Evolutionary conservation across 2,329 filamentous ascomycete species (phyloP).

Genomic region (Fusarium stilboides): DNA sequence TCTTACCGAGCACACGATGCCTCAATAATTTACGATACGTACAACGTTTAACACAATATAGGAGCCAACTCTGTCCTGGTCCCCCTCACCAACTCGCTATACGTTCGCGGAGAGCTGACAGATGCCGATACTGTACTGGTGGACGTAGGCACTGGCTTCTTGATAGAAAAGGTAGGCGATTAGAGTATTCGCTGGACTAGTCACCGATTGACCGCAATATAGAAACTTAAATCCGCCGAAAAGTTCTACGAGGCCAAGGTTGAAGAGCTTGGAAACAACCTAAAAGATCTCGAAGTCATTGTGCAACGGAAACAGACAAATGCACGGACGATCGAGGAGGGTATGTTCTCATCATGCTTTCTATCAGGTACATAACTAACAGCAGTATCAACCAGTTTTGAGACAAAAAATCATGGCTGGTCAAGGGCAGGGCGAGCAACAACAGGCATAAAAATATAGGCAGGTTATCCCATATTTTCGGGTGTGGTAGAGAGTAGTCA

Average conservation of each 20-base stretch:
- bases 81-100: constrained; percentile 94
- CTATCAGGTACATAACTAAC: constrained; percentile 50
- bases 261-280: constrained; percentile 66
- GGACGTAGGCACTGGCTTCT: constrained; percentile 94
- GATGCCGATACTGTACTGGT: constrained; percentile 85
- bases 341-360: constrained; percentile 58
- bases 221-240: constrained; percentile 68
- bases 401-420: constrained; percentile 62
- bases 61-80: constrained; percentile 78
- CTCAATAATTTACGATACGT: not conserved
- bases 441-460: constrained; percentile 37
- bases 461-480: constrained; percentile 3
- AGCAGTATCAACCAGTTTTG: constrained; percentile 53
- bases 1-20: not conserved
- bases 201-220: constrained; percentile 32
- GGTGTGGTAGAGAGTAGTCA: constrained; percentile 16
- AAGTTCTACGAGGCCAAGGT: constrained; percentile 72
- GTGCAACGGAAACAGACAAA: constrained; percentile 84
- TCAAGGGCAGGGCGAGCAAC: constrained; percentile 48
- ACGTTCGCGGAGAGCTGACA: constrained; percentile 87
- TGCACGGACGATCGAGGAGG: constrained; percentile 89
- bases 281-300: constrained; percentile 71
- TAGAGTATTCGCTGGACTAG: not conserved
- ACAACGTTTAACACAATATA: constrained; percentile 35
- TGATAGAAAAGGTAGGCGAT: constrained; percentile 84